Base-by-base conservation (phyloP, 148 eudicot genomes). In the Chenopodium quinoa region DNA sequence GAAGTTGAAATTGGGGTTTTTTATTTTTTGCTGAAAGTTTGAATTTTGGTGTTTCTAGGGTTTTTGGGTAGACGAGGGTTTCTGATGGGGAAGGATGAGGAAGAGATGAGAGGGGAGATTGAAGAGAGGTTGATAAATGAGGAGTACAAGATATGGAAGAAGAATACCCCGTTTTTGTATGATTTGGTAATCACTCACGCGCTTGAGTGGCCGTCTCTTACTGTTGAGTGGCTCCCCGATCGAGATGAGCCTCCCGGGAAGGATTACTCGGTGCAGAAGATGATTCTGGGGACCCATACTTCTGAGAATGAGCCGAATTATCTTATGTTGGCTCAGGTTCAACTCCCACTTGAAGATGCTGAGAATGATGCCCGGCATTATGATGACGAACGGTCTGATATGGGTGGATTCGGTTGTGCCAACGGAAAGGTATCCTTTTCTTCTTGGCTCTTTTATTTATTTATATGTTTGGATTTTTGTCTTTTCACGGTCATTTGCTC, bases 101-200 rank as follows among this genome's bases (percentile, higher is more conserved):
- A 90, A 12, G 93, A 91, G 83, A 87, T 87, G 89, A 87, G 92
- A 85, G 91, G 89, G 19, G 91, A 89, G 76, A 87, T 91, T n/a
- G 97, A 93, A 86, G 93, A 90, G 90, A 86, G 95, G 58, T 75
- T 90, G 86, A 88, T 91, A 50, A 93, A 93, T 79, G 97, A 94
- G 72, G 98, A 94, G 81, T 94, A 91, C 89, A 93, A 93, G 86
- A 91, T 90, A 60, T 94, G 98, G 98, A 94, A 94, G 85, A 94
- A 93, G 87, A 93, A 93, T 83, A 88, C 97, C 0, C 97, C 98
- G 0, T 93, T 93, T 58, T 77, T 94, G 34, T 94, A 94, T 82
- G 98, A 94, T 89, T 81, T 94, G 82, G 90, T 93, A 40, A 87
- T 93, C 54, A 92, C 97, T 0, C 97, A 93, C 48, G 97, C 95